phyloP scores from a whole-genome alignment of 148 eudicot species.

The Amaranthus hypochondriacus region DNA sequence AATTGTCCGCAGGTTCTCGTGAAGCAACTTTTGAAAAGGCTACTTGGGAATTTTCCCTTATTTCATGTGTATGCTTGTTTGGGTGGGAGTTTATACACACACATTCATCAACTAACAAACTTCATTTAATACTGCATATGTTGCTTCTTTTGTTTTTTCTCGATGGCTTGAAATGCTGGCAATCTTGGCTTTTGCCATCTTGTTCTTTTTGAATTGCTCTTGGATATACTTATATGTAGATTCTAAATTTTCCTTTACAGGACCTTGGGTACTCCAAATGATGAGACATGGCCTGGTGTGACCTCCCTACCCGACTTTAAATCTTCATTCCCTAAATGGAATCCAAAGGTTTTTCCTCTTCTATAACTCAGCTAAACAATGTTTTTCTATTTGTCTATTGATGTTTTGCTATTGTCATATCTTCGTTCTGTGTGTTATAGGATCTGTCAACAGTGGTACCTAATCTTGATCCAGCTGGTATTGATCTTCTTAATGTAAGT shows the following conservation, averaged over 20 bases:
- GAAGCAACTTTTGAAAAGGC: no score
- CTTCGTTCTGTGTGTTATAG: slow-evolving; percentile 38
- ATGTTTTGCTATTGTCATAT: not conserved
- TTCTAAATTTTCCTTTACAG: slow-evolving; percentile 30
- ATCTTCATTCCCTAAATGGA: slow-evolving; percentile 80
- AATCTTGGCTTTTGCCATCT: not conserved
- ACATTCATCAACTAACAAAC: no score
- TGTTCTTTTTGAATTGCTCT: not conserved
- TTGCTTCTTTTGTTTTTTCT: not conserved
- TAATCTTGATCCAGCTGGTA: slow-evolving; percentile 70
- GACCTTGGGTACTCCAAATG: slow-evolving; percentile 86
- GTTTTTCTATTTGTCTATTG: not conserved
- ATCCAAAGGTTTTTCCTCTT: slow-evolving; percentile 50
- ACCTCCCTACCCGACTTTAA: slow-evolving; percentile 90
- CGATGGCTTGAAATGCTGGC: not conserved
- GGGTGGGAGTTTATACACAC: no score
- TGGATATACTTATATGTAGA: not conserved
- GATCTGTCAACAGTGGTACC: slow-evolving; percentile 70
- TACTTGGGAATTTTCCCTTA: no score
- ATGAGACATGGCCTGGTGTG: slow-evolving; percentile 95
- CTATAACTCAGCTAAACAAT: no score
- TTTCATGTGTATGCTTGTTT: no score
- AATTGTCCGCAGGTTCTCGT: no score
- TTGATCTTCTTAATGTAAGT: slow-evolving; percentile 81
- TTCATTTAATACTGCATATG: not conserved